Evolutionary conservation across 2,329 filamentous ascomycete species (phyloP).

Genomic region (Aspergillus candidus): DNA sequence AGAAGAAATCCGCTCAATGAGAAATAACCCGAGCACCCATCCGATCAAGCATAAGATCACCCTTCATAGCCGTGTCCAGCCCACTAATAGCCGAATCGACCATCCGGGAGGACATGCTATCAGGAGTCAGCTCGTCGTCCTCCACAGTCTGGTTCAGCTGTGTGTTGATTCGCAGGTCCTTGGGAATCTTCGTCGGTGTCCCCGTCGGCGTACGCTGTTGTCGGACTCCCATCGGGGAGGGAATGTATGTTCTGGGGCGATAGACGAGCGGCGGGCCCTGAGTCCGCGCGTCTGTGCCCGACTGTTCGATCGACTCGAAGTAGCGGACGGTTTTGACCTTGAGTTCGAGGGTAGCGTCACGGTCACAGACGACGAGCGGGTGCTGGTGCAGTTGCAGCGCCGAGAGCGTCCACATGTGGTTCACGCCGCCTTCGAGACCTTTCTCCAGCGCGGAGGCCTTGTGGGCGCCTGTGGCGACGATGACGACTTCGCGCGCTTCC

Average conservation of each 20-base stretch:
- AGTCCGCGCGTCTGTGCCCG: slow-evolving; percentile 46
- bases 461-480: slow-evolving; percentile 75
- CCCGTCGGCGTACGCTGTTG: slow-evolving; percentile 22
- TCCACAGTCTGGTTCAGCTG: slow-evolving; percentile 31
- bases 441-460: slow-evolving; percentile 74
- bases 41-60: slow-evolving; percentile 38
- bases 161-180: slow-evolving; percentile 42
- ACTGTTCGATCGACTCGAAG: slow-evolving; percentile 65
- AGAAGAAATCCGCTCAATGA: slow-evolving; percentile 9
- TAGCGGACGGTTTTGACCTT: slow-evolving; percentile 70
- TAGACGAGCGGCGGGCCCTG: slow-evolving; percentile 40
- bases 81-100: slow-evolving; percentile 42
- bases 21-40: slow-evolving; percentile 37
- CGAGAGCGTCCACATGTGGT: slow-evolving; percentile 88
- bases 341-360: slow-evolving; percentile 68
- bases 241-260: slow-evolving; percentile 32
- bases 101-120: slow-evolving; percentile 45
- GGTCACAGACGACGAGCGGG: slow-evolving; percentile 76
- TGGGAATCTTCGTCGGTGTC: slow-evolving; percentile 29
- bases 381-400: slow-evolving; percentile 74
- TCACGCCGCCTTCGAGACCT: slow-evolving; percentile 74
- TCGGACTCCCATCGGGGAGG: slow-evolving; percentile 21
- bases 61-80: slow-evolving; percentile 35
- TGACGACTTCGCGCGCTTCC: slow-evolving; percentile 73
- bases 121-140: slow-evolving; percentile 42